Evolutionary conservation across 1,284 basidiomycete species (phyloP).

Genomic region (Chalciporus sp.): DNA sequence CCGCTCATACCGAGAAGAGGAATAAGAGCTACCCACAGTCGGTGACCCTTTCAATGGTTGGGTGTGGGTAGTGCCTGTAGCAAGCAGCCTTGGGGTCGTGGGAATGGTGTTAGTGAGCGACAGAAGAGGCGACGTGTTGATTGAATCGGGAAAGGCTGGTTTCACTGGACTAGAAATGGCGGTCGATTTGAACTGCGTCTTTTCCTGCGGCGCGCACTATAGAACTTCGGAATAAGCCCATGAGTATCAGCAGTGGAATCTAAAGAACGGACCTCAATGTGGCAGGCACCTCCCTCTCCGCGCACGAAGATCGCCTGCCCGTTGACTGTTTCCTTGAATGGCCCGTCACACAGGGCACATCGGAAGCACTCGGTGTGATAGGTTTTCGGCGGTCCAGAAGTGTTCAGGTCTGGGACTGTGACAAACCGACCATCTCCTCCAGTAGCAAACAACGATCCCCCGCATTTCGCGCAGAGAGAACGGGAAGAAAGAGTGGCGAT

Average conservation of each 20-base stretch:
- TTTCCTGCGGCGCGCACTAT: constrained; percentile 66
- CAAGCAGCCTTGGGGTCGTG: constrained; percentile 28
- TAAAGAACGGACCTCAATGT: constrained; percentile 59
- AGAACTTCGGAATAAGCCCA: constrained; percentile 10
- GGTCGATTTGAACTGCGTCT: constrained; percentile 39
- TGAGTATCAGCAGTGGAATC: background rate
- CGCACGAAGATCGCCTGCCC: constrained; percentile 71
- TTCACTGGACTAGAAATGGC: constrained; percentile 25
- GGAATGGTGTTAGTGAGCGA: constrained; percentile 28
- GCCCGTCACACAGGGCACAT: constrained; percentile 63
- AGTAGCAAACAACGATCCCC: constrained; percentile 55
- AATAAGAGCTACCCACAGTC: constrained; percentile 21
- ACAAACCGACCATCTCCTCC: constrained; percentile 62
- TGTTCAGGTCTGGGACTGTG: constrained; percentile 60
- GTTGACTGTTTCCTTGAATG: constrained; percentile 60
- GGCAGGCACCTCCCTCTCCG: constrained; percentile 65
- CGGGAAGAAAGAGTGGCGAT: constrained; percentile 30
- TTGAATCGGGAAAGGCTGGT: constrained; percentile 22
- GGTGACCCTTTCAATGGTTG: constrained; percentile 16
- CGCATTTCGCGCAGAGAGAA: constrained; percentile 58
- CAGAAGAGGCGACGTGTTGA: constrained; percentile 18
- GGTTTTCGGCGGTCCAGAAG: constrained; percentile 47
- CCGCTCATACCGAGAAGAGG: constrained; percentile 50
- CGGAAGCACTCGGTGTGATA: constrained; percentile 77
- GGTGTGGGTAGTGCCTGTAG: constrained; percentile 13